Evolutionary conservation across 2,329 filamentous ascomycete genomes (phyloP).

Genomic region (Aspergillus bombycis): DNA sequence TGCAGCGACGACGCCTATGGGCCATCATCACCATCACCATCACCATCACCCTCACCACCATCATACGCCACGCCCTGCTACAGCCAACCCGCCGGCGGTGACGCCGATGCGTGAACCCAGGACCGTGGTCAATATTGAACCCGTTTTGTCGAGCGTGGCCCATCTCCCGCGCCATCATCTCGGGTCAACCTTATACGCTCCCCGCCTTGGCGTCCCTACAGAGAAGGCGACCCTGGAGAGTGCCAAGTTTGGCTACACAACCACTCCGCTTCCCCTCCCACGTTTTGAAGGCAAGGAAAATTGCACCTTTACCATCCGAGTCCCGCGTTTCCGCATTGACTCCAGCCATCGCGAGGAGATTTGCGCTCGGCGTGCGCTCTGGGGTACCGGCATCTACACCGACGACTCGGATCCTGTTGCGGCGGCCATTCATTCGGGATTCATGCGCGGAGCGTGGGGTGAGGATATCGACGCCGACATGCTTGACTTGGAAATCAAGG

Average conservation of each 20-base stretch:
- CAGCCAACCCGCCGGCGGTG: conserved; percentile 25
- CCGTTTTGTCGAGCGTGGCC: conserved; percentile 72
- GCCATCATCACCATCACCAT: conserved; percentile 49
- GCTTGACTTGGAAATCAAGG: conserved; percentile 60
- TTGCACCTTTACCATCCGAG: conserved; percentile 85
- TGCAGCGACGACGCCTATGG: conserved; percentile 17
- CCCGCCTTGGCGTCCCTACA: conserved; percentile 59
- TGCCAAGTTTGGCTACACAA: conserved; percentile 61
- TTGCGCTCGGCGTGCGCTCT: conserved; percentile 76
- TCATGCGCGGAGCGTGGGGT: conserved; percentile 86
- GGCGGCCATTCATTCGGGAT: conserved; percentile 89
- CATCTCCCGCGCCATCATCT: conserved; percentile 76
- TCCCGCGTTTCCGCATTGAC: conserved; percentile 77
- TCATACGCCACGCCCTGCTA: conserved; percentile 25
- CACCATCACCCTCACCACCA: conserved; percentile 50
- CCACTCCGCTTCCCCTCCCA: conserved; percentile 72
- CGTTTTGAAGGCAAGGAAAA: conserved; percentile 79
- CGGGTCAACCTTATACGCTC: conserved; percentile 80
- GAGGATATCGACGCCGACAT: conserved; percentile 73
- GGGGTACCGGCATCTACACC: conserved; percentile 93
- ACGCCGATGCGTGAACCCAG: conserved; percentile 60
- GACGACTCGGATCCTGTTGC: conserved; percentile 94
- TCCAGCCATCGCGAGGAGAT: conserved; percentile 77
- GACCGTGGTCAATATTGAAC: conserved; percentile 68
- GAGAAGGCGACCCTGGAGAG: conserved; percentile 46